These are phyloP conservation scores for Chlorella sp. DNA, from an alignment of 139 green algal species.

Conservation along the genomic window DNA sequence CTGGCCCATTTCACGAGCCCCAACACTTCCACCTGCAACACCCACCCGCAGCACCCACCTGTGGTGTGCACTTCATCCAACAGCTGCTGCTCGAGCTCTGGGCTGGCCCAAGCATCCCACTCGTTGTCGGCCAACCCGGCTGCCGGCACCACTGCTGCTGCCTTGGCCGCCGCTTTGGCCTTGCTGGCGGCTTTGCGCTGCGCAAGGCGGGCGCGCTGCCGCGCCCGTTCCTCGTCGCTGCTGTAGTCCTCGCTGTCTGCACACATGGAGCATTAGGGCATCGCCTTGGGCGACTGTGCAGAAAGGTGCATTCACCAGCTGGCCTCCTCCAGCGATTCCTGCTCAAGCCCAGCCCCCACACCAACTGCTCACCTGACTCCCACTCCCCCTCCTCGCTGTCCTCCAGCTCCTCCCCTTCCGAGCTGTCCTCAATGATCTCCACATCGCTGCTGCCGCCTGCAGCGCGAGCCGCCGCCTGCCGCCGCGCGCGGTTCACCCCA, in stretches of 20 bases:
- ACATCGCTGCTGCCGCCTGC: not conserved
- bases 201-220: not conserved
- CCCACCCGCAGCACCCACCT: slow-evolving; percentile 34
- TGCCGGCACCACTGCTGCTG: not conserved
- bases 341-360: not conserved
- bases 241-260: slow-evolving; percentile 24
- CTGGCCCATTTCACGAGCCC: not conserved
- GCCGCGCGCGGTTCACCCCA: slow-evolving; percentile 24
- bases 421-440: slow-evolving; percentile 33
- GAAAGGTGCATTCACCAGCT: too few species aligned
- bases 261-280: too few species aligned
- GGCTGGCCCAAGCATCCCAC: slow-evolving; percentile 15
- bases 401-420: not conserved
- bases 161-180: not conserved
- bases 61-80: slow-evolving; percentile 38
- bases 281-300: too few species aligned
- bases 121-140: not conserved
- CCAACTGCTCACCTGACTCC: not conserved
- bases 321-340: too few species aligned
- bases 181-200: slow-evolving; percentile 3
- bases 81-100: slow-evolving; percentile 29
- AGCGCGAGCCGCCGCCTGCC: slow-evolving; percentile 9
- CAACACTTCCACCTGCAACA: slow-evolving; percentile 32
- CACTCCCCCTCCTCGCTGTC: slow-evolving; percentile 20
- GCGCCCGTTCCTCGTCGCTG: not conserved